Evolutionary conservation across 1,284 basidiomycete genomes (phyloP), one percentile per base, ranked within the genome.

Genomic region (Boletus smithii): DNA sequence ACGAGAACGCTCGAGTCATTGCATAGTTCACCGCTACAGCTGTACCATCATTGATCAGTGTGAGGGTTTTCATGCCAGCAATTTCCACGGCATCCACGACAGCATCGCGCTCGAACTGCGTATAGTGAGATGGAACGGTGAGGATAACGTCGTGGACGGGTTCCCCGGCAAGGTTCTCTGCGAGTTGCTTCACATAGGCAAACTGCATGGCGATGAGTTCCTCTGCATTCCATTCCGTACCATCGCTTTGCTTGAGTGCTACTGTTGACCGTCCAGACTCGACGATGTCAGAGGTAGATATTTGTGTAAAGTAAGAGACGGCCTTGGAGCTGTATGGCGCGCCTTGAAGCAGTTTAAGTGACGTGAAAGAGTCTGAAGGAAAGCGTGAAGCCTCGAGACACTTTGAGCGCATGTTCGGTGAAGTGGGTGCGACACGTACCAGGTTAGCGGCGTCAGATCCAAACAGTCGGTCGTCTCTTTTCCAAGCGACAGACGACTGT

Each of bases 201-300:
- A 99, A 77, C 69, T 99, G 90, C 87, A 97, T 95, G 5, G 87
- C 97, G 32, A 97, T 77, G 36, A 98, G 81, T 66, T 97, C 95
- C 62, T 98, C 94, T 16, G 88, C 83, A 17, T 78, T 76, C 88
- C 87, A 94, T 61, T 81, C 75, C 29, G 77, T 78, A n/a, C 80
- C 79, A 57, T 80, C 80, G 33, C 73, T 74, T 49, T 75, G 81
- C 50, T 68, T 73, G 35, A 85, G 64, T 26, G 70, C 75, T 44
- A 79, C 79, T 2, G 85, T 89, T 29, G 75, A 74, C 42, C 87
- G 79, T 8, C 72, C 57, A 5, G 83, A 84, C 58, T 81, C 73
- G 38, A 76, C 52, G 17, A 85, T 59, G 23, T 84, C 75, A 3
- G 81, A 73, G 40, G 83, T 71, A 48, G 83, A 81, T 57, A 94